Evolutionary conservation across 1,284 basidiomycete species (phyloP), one percentile per base, ranked within the genome.

Genomic region (Chondrostereum purpureum): DNA sequence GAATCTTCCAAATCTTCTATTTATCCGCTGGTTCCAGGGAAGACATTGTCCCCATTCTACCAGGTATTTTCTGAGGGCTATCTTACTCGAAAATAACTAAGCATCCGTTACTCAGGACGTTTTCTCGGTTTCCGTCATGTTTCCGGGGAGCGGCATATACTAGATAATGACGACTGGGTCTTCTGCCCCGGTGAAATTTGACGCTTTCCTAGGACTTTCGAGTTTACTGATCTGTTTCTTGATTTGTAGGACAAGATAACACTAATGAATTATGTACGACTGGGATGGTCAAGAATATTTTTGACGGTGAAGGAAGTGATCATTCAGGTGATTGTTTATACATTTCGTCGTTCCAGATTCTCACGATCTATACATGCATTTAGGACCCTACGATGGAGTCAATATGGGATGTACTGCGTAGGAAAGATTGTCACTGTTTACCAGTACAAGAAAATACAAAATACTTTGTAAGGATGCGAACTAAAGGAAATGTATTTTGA

Each of bases 61-160:
- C 77, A 17, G 64, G 65, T 51, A 51, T 40, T 31, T 50, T 11
- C 5, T 34, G 20, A 12, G 12, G 16, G 11, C 27, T 40, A 4
- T 12, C 16, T n/a, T n/a, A n/a, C n/a, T n/a, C n/a, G n/a, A n/a
- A n/a, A n/a, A n/a, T n/a, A n/a, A n/a, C n/a, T n/a, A n/a, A n/a
- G n/a, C n/a, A n/a, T n/a, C n/a, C n/a, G n/a, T n/a, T n/a, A n/a
- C n/a, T n/a, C 37, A 52, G 75, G 74, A 4, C 64, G 53, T 50
- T 71, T 68, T 56, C 50, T 80, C 22, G 79, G 70, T 3, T 84
- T 62, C 60, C 65, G 66, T 19, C 82, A 83, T 50, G 66, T 75
- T 0, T 63, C 67, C 1, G 80, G 80, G 1, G 81, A 84, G 58
- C 63, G 75, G 13, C 80, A 83, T 50, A 80, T 83, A 37, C 50